phyloP scores from a whole-genome alignment of 1,139 yeast species.

The Ogataea hybrid region DNA sequence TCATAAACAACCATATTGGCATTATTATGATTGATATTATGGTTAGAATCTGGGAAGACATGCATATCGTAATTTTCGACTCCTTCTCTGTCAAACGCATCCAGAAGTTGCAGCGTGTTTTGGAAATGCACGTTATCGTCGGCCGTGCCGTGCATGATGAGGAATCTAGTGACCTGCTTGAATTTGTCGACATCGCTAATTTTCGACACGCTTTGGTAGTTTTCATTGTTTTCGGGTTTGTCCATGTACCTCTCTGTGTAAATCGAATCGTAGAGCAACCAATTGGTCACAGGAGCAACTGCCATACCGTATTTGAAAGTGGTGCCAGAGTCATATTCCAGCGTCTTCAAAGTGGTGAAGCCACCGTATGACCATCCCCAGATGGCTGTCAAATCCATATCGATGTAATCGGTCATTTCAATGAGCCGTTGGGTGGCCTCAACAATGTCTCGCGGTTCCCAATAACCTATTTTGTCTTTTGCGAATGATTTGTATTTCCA shows the following conservation, averaged over 20 bases:
- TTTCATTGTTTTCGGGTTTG: constrained; percentile 54
- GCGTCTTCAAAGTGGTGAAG: constrained; percentile 69
- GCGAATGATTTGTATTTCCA: constrained; percentile 74
- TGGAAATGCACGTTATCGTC: constrained; percentile 97
- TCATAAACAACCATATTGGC: constrained; percentile 76
- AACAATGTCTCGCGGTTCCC: constrained; percentile 85
- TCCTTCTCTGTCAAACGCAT: constrained; percentile 56
- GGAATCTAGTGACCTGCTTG: constrained; percentile 51
- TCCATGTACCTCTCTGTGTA: constrained; percentile 93
- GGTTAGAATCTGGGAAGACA: constrained; percentile 93
- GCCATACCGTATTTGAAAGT: constrained; percentile 78
- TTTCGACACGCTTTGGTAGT: constrained; percentile 37
- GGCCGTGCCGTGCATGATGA: constrained; percentile 93
- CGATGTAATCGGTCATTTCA: constrained; percentile 50
- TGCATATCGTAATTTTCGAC: constrained; percentile 88
- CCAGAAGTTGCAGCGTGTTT: constrained; percentile 74
- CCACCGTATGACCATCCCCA: constrained; percentile 99
- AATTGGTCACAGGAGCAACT: constrained; percentile 86
- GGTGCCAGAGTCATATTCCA: constrained; percentile 68
- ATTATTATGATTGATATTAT: constrained; percentile 74
- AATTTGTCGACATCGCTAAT: constrained; percentile 53
- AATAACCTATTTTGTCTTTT: constrained; percentile 67
- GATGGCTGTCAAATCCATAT: constrained; percentile 65
- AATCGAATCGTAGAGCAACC: constrained; percentile 76
- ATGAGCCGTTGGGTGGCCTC: constrained; percentile 65